A percentile compares a stretch with the other conserved stretches of the same genome.
Conservation (phyloP, 257 asterid species). For the Solanum chaucha region DNA sequence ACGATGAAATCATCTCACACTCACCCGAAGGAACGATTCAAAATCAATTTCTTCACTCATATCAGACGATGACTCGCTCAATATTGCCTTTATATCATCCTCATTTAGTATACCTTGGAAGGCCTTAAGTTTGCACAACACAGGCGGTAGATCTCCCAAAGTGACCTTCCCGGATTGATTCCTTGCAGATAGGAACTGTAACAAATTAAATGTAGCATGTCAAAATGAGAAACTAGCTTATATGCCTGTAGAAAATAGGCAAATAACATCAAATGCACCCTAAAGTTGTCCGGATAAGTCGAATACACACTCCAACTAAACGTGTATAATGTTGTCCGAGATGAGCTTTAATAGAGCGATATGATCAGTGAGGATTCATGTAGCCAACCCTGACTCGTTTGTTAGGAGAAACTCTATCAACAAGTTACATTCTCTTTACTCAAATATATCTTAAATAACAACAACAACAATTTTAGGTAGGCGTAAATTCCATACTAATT, state of each 20-base stretch:
- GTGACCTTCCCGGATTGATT: conserved; percentile 53
- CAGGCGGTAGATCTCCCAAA: conserved; percentile 57
- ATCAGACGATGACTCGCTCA: conserved; percentile 42
- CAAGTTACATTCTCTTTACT: neutral
- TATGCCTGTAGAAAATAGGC: neutral
- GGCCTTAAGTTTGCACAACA: conserved; percentile 53
- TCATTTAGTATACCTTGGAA: conserved; percentile 26
- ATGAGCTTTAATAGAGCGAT: neutral
- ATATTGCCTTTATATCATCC: conserved; percentile 48
- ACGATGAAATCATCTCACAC: neutral
- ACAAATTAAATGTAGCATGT: conserved; percentile 2
- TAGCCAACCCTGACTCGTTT: neutral
- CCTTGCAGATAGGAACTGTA: conserved; percentile 47
- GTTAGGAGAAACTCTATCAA: neutral
- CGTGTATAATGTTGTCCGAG: neutral
- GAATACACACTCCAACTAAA: neutral
- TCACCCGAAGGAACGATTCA: conserved; percentile 70
- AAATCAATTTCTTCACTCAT: conserved; percentile 54
- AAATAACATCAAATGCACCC: neutral
- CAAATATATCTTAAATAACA: neutral
- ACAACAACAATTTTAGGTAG: neutral
- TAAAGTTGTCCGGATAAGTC: neutral
- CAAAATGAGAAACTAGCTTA: neutral
- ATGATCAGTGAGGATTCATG: neutral
- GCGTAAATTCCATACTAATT: neutral